A percentile compares a stretch with the other conserved stretches of the same genome.
Evolutionary conservation across 2,329 filamentous ascomycete species (phyloP).

Genomic region (Venturia carpophila): DNA sequence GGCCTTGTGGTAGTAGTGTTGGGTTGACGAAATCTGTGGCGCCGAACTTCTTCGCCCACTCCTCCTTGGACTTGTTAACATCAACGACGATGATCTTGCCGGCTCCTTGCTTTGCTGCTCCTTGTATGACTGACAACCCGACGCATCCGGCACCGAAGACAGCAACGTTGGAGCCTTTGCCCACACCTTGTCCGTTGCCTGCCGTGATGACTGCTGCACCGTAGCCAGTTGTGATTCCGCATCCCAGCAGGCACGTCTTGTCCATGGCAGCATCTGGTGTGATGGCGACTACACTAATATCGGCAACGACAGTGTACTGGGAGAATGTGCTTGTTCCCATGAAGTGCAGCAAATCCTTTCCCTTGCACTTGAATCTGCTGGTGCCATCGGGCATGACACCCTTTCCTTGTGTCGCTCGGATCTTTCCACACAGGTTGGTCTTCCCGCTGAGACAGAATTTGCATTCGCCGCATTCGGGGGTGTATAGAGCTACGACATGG

Average conservation of each 20-base stretch:
- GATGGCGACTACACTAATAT: slow-evolving; percentile 95
- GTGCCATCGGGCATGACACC: slow-evolving; percentile 98
- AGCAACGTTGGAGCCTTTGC: slow-evolving; percentile 81
- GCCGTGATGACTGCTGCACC: slow-evolving; percentile 92
- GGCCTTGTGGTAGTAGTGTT: slow-evolving; percentile 50
- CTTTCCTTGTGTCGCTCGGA: slow-evolving; percentile 89
- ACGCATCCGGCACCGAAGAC: slow-evolving; percentile 96
- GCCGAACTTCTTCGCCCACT: slow-evolving; percentile 88
- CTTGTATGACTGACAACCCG: slow-evolving; percentile 90
- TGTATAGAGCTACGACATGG: slow-evolving; percentile 60
- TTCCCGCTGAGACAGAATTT: slow-evolving; percentile 99
- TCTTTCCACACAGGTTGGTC: slow-evolving; percentile 98
- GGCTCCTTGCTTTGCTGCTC: slow-evolving; percentile 76
- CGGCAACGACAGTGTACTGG: slow-evolving; percentile 96
- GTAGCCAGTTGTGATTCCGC: slow-evolving; percentile 97
- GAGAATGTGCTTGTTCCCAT: slow-evolving; percentile 99
- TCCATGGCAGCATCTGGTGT: slow-evolving; percentile 89
- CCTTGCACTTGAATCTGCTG: slow-evolving; percentile 87
- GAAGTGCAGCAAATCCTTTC: slow-evolving; percentile 93
- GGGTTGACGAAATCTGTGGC: slow-evolving; percentile 97
- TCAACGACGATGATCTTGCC: slow-evolving; percentile 69
- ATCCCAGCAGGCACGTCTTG: slow-evolving; percentile 89
- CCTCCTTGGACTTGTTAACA: slow-evolving; percentile 84
- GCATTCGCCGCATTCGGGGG: slow-evolving; percentile 93
- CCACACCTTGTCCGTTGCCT: slow-evolving; percentile 52